Conservation (phyloP, 78 protist species). For the Bigelowiella natans region DNA sequence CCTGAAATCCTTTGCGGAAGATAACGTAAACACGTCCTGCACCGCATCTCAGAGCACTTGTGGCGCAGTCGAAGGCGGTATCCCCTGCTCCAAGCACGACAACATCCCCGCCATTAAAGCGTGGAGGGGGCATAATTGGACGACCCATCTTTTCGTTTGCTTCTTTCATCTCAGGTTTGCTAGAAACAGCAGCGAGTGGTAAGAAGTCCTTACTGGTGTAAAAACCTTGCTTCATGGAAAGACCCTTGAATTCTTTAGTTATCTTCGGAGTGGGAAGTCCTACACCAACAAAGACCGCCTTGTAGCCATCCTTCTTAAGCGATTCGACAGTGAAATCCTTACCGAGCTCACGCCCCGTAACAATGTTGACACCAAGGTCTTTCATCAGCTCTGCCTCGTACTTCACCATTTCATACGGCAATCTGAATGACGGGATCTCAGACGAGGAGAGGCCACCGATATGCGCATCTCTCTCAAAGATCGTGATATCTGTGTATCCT, state of each 20-base stretch:
- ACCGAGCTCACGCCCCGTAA: slow-evolving; percentile 24
- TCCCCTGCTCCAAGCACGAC: slow-evolving; percentile 95
- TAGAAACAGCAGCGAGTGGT: slow-evolving; percentile 54
- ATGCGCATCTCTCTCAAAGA: slow-evolving; percentile 68
- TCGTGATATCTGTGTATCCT: slow-evolving; percentile 72
- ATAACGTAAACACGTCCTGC: slow-evolving; percentile 68
- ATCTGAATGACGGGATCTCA: slow-evolving; percentile 86
- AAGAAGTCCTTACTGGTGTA: slow-evolving; percentile 71
- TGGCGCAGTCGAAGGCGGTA: slow-evolving; percentile 92
- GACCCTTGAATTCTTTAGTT: slow-evolving; percentile 30
- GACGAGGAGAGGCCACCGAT: slow-evolving; percentile 74
- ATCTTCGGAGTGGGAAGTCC: slow-evolving; percentile 67
- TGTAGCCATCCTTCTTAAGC: slow-evolving; percentile 54
- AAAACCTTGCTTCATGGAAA: slow-evolving; percentile 44
- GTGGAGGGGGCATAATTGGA: slow-evolving; percentile 39
- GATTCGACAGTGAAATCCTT: slow-evolving; percentile 37
- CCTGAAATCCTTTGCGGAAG: slow-evolving; percentile 67
- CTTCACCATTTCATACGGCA: slow-evolving; percentile 70
- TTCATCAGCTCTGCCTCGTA: slow-evolving; percentile 72
- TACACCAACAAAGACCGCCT: slow-evolving; percentile 74
- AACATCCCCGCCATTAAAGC: slow-evolving; percentile 56
- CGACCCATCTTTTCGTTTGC: slow-evolving; percentile 52
- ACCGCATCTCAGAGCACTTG: slow-evolving; percentile 84
- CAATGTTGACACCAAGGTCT: slow-evolving; percentile 79
- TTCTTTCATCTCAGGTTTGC: slow-evolving; percentile 68